A percentile compares a stretch with the other conserved stretches of the same genome.
Evolutionary conservation across 2,329 filamentous ascomycete genomes (phyloP).

Genomic region (Sclerotinia sclerotiorum): DNA sequence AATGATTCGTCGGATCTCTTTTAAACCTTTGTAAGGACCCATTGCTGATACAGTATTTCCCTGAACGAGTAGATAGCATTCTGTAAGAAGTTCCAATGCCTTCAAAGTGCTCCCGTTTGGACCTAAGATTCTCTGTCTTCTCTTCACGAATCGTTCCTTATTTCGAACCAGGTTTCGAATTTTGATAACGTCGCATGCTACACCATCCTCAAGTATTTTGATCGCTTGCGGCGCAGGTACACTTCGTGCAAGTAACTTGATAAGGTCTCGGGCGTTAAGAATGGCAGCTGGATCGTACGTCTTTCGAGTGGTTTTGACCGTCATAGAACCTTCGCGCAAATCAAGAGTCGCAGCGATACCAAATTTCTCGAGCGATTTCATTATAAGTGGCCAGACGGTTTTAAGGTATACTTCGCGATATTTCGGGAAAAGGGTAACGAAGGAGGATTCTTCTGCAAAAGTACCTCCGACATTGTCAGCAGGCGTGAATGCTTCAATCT

Average conservation of each 20-base stretch:
- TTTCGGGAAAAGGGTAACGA: slow-evolving; percentile 85
- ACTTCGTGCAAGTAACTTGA: slow-evolving; percentile 86
- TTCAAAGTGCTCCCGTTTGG: slow-evolving; percentile 91
- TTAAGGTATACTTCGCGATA: slow-evolving; percentile 94
- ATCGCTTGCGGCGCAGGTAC: slow-evolving; percentile 92
- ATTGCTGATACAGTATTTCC: slow-evolving; percentile 93
- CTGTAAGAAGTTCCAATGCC: slow-evolving; percentile 86
- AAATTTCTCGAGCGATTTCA: slow-evolving; percentile 78
- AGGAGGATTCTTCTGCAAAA: slow-evolving; percentile 91
- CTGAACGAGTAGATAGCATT: slow-evolving; percentile 92
- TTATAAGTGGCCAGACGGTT: slow-evolving; percentile 90
- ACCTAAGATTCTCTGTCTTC: slow-evolving; percentile 87
- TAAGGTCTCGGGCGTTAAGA: slow-evolving; percentile 88
- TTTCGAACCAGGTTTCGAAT: slow-evolving; percentile 86
- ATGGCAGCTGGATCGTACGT: slow-evolving; percentile 92
- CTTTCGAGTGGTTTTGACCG: slow-evolving; percentile 89
- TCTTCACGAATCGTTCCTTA: slow-evolving; percentile 94
- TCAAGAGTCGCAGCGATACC: slow-evolving; percentile 92
- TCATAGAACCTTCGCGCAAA: slow-evolving; percentile 94
- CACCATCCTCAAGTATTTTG: slow-evolving; percentile 89
- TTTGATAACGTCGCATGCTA: slow-evolving; percentile 95
- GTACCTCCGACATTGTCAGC: slow-evolving; percentile 83
- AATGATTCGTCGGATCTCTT: slow-evolving; percentile 84
- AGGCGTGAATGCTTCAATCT: slow-evolving; percentile 80
- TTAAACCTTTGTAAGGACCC: slow-evolving; percentile 89